Evolutionary conservation across 116 monocot species (phyloP).

Genomic region (Iris pallida): DNA sequence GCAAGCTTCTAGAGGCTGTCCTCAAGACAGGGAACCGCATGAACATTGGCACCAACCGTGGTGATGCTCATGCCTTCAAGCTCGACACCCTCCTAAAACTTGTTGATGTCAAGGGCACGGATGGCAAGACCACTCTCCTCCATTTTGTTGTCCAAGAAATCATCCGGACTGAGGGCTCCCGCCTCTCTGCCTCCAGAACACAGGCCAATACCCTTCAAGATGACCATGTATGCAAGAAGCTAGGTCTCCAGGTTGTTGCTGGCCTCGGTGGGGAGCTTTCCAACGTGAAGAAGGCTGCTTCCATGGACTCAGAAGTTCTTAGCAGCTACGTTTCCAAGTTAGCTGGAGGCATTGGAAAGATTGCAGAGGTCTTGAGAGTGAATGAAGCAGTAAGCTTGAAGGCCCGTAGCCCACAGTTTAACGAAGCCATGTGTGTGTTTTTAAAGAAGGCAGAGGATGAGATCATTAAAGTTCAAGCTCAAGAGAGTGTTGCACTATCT

Average conservation of each 20-base stretch:
- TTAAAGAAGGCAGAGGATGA: slow-evolving; percentile 63
- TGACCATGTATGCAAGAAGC: slow-evolving; percentile 40
- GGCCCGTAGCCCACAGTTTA: slow-evolving; percentile 16
- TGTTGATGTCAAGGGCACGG: slow-evolving; percentile 44
- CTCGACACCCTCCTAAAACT: slow-evolving; percentile 59
- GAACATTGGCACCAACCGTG: slow-evolving; percentile 54
- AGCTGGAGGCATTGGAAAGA: slow-evolving; percentile 47
- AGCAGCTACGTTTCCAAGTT: slow-evolving; percentile 58
- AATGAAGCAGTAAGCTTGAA: slow-evolving; percentile 2
- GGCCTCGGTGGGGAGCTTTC: slow-evolving; percentile 44
- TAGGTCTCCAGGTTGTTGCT: slow-evolving; percentile 55
- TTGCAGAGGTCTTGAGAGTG: slow-evolving; percentile 41
- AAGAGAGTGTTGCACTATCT: slow-evolving; percentile 52
- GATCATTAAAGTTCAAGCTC: slow-evolving; percentile 56
- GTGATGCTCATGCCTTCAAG: slow-evolving; percentile 52
- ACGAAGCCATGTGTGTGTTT: slow-evolving; percentile 47
- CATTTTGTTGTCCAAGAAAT: slow-evolving; percentile 60
- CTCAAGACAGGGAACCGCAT: slow-evolving; percentile 60
- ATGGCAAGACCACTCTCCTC: slow-evolving; percentile 53
- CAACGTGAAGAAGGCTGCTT: slow-evolving; percentile 73
- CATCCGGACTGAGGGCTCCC: slow-evolving; percentile 38
- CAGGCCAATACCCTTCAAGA: slow-evolving; percentile 28
- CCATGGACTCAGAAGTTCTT: slow-evolving; percentile 71
- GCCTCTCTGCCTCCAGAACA: slow-evolving; percentile 16
- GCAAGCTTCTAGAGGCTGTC: slow-evolving; percentile 53